A percentile compares a stretch with the other conserved stretches of the same genome.
These are phyloP conservation scores for Solanum pennellii DNA, from an alignment of 257 asterid genomes.

Conservation along the genomic window DNA sequence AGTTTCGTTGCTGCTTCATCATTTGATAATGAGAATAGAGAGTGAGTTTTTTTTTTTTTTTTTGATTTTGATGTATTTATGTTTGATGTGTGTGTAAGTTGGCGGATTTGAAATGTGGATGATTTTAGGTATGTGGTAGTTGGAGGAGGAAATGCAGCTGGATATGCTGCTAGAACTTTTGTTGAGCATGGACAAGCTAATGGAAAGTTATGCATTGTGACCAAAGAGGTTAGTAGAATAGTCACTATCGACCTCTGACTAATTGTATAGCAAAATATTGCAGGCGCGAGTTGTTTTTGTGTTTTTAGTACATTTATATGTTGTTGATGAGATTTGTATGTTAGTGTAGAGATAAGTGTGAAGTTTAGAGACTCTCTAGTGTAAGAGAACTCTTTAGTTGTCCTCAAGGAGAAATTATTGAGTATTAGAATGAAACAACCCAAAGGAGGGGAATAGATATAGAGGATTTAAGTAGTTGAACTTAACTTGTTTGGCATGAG, in stretches of 20 bases:
- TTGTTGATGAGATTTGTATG: background rate
- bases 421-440: background rate
- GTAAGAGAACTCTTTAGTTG: background rate
- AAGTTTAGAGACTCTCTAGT: background rate
- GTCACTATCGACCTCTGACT: background rate
- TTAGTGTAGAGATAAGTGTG: background rate
- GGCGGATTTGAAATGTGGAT: background rate
- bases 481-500: background rate
- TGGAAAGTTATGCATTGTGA: conserved; percentile 86
- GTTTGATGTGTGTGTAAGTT: background rate
- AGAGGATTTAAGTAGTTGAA: background rate
- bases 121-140: conserved; percentile 64
- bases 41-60: conserved; percentile 24
- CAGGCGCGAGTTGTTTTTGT: background rate
- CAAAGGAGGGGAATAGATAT: background rate
- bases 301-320: background rate
- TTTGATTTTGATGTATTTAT: background rate
- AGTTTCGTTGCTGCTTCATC: conserved; percentile 56
- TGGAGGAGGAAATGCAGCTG: conserved; percentile 96
- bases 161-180: conserved; percentile 83
- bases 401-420: background rate
- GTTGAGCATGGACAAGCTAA: conserved; percentile 85
- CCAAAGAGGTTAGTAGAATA: conserved; percentile 58
- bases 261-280: background rate
- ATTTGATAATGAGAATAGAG: conserved; percentile 78